Evolutionary conservation across 345 rosid species (phyloP), one percentile per base, ranked within the genome.

Genomic region (Iberis pinnata): DNA sequence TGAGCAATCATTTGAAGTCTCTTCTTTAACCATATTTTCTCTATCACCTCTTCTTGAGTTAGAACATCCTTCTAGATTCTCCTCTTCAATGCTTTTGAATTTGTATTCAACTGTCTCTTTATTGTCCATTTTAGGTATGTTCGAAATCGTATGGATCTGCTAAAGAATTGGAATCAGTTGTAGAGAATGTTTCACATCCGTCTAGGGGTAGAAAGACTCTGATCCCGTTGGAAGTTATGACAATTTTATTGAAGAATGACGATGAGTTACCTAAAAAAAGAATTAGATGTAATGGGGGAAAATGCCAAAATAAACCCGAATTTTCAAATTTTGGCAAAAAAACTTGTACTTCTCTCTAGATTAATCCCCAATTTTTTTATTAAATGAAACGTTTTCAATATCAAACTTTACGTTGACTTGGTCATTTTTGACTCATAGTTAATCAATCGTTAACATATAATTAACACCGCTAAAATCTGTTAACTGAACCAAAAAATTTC

Each of bases 1-100:
- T 19, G 86, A 78, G 58, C 86, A 82, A 17, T 76, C 73, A 33
- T 68, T 75, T 40, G 77, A 63, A 39, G 66, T 58, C 18, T 81
- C 81, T 50, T 70, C 68, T 56, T 61, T 49, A 31, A 63, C 51
- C 47, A 50, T 68, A 66, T 69, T 75, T 46, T 70, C 75, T 22
- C 6, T 22, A 20, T 25, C 62, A 14, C 54, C 61, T 38, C 43
- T 12, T 31, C 52, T 51, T 18, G 76, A 57, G 43, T 69, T 53
- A 27, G 50, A 56, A 55, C 37, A 66, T 56, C 72, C 61, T 18
- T 63, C 60, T 18, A 75, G 54, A 43, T 57, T 66, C 42, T 74
- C 73, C 38, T 72, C 79, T 67, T 69, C 72, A 61, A 75, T 65
- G 54, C 73, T 70, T 58, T 70, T 49, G 62, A 67, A 59, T 12